Conservation (phyloP, 225 moss, liverwort and hornwort genomes). For the Pseudisothecium myosuroides region DNA sequence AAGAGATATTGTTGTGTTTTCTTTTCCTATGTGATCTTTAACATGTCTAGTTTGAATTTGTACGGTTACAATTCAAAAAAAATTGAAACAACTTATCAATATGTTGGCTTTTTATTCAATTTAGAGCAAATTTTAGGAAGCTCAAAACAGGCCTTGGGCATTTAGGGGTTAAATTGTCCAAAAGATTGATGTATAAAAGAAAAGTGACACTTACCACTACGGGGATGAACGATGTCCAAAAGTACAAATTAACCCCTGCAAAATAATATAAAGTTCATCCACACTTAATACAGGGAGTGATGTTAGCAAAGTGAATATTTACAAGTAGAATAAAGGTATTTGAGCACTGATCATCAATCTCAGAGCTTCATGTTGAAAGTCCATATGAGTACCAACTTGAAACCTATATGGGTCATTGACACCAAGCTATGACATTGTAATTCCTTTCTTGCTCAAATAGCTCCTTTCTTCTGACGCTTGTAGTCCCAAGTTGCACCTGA, state of each 20-base stretch:
- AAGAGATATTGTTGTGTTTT: too few species aligned
- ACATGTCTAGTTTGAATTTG: too few species aligned
- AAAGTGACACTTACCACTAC: neutral
- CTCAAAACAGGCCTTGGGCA: too few species aligned
- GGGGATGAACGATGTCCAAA: neutral
- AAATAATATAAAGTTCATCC: neutral
- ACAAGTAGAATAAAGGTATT: neutral
- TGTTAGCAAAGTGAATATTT: neutral
- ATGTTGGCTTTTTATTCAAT: too few species aligned
- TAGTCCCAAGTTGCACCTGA: neutral
- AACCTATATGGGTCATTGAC: neutral
- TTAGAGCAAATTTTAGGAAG: too few species aligned
- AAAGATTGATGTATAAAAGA: neutral
- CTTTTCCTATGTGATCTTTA: too few species aligned
- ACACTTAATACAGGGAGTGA: neutral
- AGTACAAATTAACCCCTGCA: slow-evolving; percentile 1
- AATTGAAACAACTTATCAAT: too few species aligned
- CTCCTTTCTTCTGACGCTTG: neutral
- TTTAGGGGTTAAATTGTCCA: too few species aligned
- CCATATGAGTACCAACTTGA: neutral
- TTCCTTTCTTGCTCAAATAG: neutral
- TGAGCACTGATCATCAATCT: too few species aligned
- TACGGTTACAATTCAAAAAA: too few species aligned
- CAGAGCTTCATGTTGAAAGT: neutral
- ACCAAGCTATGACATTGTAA: neutral